Evolutionary conservation across 176 grass and related monocot genomes (phyloP), one percentile per base, ranked within the genome.

Genomic region (Phragmites australis): DNA sequence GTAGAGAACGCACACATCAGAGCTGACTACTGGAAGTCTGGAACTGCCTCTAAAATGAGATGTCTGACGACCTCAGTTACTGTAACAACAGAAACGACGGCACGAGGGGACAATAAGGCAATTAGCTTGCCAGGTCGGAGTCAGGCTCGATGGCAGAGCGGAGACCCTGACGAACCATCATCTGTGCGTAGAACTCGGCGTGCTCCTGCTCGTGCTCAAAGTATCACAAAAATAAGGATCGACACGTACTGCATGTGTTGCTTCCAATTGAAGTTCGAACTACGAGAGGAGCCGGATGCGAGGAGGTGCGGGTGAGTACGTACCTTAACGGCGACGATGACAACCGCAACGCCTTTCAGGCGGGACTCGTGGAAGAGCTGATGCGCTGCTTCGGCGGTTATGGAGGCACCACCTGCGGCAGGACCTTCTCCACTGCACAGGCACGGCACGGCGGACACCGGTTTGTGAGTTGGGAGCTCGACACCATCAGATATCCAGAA

Each of bases 141-240:
- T 83, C 94, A 8, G 94, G 91, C 86, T 97, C 89, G 62, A 97
- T 88, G 31, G 91, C 94, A 2, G 88, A 91, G 17, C 86, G 86
- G 17, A 93, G 58, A 7, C 91, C 94, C 55, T 34, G 84, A 18
- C 58, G 88, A 48, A 93, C 45, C 94, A 93, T 91, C 91, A 84
- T 83, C 3, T 88, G 90, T 0, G 84, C 84, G 53, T 97, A 93
- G 62, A 93, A 93, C 75, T 93, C 91, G 6, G 93, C 93, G 60
- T 97, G 94, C 68, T 89, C 88, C 93, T 93, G 74, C 68, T 82
- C 77, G 79, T 8, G 78, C 22, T 56, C 2, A 39, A 58, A 27
- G 2, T 1, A 51, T 0, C 8, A 41, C 25, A 34, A 41, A 61
- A 59, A 65, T 75, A 16, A 75, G 52, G 17, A 74, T 15, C 32